phyloP scores from a whole-genome alignment of 805 yeast species.

The Metschnikowia chrysomelidarum region DNA sequence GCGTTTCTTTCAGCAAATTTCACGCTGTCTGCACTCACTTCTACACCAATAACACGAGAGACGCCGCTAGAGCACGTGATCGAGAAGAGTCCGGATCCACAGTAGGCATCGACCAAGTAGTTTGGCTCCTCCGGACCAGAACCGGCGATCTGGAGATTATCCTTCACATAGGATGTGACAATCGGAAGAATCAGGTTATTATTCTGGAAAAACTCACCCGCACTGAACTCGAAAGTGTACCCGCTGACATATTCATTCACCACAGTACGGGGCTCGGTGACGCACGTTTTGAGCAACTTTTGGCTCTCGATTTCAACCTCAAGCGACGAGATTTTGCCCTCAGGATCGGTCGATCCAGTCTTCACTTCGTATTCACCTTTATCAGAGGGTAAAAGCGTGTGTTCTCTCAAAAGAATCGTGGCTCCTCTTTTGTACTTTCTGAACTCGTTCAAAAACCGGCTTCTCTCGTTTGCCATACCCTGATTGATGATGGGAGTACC shows the following conservation, averaged over 20 bases:
- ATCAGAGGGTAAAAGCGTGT: constrained; percentile 46
- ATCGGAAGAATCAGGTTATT: constrained; percentile 86
- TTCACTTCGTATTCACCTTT: constrained; percentile 22
- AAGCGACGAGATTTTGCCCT: constrained; percentile 28
- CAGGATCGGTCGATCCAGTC: constrained; percentile 44
- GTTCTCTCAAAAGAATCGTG: constrained; percentile 80
- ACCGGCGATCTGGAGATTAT: constrained; percentile 52
- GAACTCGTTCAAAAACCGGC: constrained; percentile 46
- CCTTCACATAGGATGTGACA: constrained; percentile 78
- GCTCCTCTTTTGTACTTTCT: constrained; percentile 70
- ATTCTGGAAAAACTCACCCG: constrained; percentile 94
- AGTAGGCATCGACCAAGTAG: constrained; percentile 88
- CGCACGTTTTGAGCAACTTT: constrained; percentile 62
- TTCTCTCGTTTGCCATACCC: constrained; percentile 72
- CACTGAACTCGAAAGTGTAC: constrained; percentile 79
- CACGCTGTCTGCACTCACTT: constrained; percentile 87
- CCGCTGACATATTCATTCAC: constrained; percentile 78
- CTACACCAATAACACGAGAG: constrained; percentile 88
- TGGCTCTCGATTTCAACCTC: constrained; percentile 25
- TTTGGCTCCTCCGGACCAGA: constrained; percentile 34
- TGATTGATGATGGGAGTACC: constrained; percentile 78
- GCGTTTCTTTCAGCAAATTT: constrained; percentile 86
- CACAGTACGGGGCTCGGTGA: constrained; percentile 72
- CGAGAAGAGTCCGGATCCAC: constrained; percentile 94
- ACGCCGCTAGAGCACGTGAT: constrained; percentile 81